phyloP scores from a whole-genome alignment of 2,329 filamentous ascomycete genomes.

The Sporothrix euskadiensis region DNA sequence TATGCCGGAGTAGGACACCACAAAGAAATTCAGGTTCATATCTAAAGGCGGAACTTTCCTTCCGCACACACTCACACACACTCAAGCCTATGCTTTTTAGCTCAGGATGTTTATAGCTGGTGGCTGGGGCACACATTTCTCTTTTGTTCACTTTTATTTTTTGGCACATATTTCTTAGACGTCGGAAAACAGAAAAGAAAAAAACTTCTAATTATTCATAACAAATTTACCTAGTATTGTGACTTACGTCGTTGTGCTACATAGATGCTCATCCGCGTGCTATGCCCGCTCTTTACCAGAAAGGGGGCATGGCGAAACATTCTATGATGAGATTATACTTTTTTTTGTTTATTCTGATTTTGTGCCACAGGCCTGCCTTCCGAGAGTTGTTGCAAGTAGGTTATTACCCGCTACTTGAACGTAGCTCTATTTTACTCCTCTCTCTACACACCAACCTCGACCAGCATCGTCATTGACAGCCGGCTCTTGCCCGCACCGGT shows the following conservation, averaged over 20 bases:
- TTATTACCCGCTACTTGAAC: neutral
- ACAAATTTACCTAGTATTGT: neutral
- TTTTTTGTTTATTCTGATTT: neutral
- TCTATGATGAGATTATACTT: neutral
- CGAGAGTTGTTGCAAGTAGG: neutral
- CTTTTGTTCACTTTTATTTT: slow-evolving; percentile 19
- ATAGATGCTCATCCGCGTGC: neutral
- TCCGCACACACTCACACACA: neutral
- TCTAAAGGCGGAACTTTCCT: neutral
- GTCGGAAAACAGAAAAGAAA: slow-evolving; percentile 12
- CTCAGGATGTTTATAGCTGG: neutral
- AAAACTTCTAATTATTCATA: slow-evolving; percentile 5
- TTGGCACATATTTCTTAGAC: slow-evolving; percentile 17
- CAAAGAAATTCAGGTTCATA: neutral
- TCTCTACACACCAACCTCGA: neutral
- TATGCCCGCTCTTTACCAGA: neutral
- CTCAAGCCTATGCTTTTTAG: neutral
- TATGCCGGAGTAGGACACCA: neutral
- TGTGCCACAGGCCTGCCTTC: neutral
- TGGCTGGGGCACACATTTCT: slow-evolving; percentile 1
- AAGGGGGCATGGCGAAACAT: neutral
- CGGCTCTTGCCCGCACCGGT: slow-evolving; percentile 21
- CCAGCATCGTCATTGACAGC: slow-evolving; percentile 6
- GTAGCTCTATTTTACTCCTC: neutral
- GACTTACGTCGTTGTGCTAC: neutral